phyloP scores from a whole-genome alignment of 2,329 filamentous ascomycete species.

The Epichloe festucae region DNA sequence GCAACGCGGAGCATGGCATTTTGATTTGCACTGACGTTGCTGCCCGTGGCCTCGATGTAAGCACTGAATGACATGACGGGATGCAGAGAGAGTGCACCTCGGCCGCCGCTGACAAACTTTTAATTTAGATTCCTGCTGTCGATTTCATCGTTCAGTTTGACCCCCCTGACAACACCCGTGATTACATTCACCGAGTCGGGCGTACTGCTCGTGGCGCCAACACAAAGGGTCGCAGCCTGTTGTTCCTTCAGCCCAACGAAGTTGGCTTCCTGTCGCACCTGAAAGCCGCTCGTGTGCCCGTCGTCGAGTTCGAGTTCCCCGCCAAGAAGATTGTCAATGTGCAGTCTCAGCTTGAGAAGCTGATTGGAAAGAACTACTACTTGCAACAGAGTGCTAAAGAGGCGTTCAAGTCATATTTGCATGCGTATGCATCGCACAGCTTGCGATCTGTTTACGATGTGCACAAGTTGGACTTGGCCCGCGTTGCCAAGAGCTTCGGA shows the following conservation, averaged over 20 bases:
- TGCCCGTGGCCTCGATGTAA: conserved; percentile 76
- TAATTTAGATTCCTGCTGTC: conserved; percentile 64
- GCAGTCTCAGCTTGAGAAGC: conserved; percentile 81
- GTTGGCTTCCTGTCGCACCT: conserved; percentile 86
- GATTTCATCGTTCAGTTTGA: conserved; percentile 97
- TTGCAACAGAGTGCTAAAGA: conserved; percentile 75
- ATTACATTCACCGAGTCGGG: conserved; percentile 93
- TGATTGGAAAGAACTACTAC: conserved; percentile 93
- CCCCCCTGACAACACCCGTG: conserved; percentile 77
- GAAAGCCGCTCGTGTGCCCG: conserved; percentile 80
- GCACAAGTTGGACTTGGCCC: conserved; percentile 69
- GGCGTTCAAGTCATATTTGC: conserved; percentile 79
- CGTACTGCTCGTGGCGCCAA: conserved; percentile 80
- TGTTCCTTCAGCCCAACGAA: conserved; percentile 88
- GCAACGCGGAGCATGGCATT: conserved; percentile 62
- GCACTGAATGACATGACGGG: conserved; percentile 14
- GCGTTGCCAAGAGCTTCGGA: conserved; percentile 74
- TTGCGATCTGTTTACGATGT: conserved; percentile 56
- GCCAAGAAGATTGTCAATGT: conserved; percentile 84
- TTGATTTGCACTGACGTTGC: conserved; percentile 96
- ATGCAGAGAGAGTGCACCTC: background rate
- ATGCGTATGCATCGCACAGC: conserved; percentile 76
- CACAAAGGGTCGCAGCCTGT: conserved; percentile 73
- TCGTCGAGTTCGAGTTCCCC: conserved; percentile 94
- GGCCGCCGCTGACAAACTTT: background rate